These are phyloP conservation scores for Cardiospermum halicacabum DNA, from an alignment of 345 rosid genomes.

Conservation along the genomic window DNA sequence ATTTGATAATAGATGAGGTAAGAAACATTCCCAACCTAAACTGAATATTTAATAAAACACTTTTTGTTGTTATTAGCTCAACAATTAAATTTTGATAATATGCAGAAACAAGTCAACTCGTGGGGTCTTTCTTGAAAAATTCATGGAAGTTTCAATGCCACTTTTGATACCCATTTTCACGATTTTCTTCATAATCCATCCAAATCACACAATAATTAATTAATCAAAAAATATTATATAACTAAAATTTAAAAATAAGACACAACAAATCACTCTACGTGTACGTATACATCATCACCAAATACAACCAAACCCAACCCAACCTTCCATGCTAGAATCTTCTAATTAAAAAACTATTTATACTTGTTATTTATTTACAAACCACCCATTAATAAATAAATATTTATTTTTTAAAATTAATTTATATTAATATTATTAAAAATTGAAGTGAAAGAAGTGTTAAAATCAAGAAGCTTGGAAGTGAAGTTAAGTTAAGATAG, in stretches of 20 bases:
- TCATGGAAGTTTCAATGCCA: slow-evolving; percentile 29
- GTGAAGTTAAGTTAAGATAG: slow-evolving; percentile 20
- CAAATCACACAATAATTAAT: too few relatives aligned
- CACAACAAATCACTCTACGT: slow-evolving; percentile 12
- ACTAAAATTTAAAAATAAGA: too few relatives aligned
- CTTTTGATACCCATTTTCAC: background rate
- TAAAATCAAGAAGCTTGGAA: slow-evolving; percentile 10
- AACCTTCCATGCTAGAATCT: background rate
- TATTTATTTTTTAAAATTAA: too few relatives aligned
- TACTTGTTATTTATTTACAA: too few relatives aligned
- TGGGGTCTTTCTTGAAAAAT: slow-evolving; percentile 22
- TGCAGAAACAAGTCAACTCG: slow-evolving; percentile 20
- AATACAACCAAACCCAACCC: background rate
- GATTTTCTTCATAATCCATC: slow-evolving; percentile 9
- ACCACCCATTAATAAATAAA: too few relatives aligned
- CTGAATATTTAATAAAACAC: background rate
- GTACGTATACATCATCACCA: slow-evolving; percentile 21
- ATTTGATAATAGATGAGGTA: background rate
- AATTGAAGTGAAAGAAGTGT: too few relatives aligned
- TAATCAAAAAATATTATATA: too few relatives aligned
- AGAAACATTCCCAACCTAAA: background rate
- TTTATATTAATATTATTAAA: too few relatives aligned
- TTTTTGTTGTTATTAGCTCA: slow-evolving; percentile 22
- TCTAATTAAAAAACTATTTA: background rate
- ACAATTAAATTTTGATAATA: background rate